Evolutionary conservation across 2,329 filamentous ascomycete species (phyloP).

Genomic region (Cladosporium oxysporum): DNA sequence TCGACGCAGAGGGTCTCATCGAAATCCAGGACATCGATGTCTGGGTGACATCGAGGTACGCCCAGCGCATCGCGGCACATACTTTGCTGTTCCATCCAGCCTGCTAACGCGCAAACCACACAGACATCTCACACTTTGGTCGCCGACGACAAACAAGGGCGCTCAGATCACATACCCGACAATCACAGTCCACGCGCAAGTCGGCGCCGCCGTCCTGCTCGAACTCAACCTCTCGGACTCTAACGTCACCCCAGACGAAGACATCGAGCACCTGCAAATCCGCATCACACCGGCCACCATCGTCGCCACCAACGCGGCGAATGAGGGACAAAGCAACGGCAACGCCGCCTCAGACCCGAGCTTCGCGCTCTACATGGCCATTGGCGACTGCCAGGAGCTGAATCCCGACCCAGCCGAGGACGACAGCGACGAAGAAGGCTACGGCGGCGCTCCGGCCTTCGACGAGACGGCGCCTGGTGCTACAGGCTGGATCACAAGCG

Average conservation of each 20-base stretch:
- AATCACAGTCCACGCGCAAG: slow-evolving; percentile 74
- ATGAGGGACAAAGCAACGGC: slow-evolving; percentile 6
- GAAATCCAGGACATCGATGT: slow-evolving; percentile 41
- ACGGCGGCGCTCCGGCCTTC: slow-evolving; percentile 23
- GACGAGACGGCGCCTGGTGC: slow-evolving; percentile 68
- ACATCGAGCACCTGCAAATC: slow-evolving; percentile 65
- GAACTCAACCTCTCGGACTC: slow-evolving; percentile 65
- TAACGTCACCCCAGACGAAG: slow-evolving; percentile 61
- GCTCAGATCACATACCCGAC: slow-evolving; percentile 71
- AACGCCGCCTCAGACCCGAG: slow-evolving; percentile 31
- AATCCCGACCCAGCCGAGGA: slow-evolving; percentile 67
- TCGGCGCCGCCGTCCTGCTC: slow-evolving; percentile 65
- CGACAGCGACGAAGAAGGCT: slow-evolving; percentile 35
- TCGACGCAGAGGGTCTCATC: slow-evolving; percentile 25
- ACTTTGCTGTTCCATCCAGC: neutral
- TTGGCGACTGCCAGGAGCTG: slow-evolving; percentile 73
- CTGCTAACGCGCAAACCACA: slow-evolving; percentile 36
- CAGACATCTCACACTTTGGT: slow-evolving; percentile 63
- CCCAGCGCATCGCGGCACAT: neutral
- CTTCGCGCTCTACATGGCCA: slow-evolving; percentile 64
- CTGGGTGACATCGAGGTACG: slow-evolving; percentile 51
- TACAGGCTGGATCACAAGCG: slow-evolving; percentile 84
- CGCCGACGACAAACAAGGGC: slow-evolving; percentile 57
- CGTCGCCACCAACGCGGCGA: neutral
- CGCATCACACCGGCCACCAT: slow-evolving; percentile 58